These are phyloP conservation scores for Tolypocladium tundrense DNA, from an alignment of 2,329 filamentous ascomycete genomes.

Conservation along the genomic window DNA sequence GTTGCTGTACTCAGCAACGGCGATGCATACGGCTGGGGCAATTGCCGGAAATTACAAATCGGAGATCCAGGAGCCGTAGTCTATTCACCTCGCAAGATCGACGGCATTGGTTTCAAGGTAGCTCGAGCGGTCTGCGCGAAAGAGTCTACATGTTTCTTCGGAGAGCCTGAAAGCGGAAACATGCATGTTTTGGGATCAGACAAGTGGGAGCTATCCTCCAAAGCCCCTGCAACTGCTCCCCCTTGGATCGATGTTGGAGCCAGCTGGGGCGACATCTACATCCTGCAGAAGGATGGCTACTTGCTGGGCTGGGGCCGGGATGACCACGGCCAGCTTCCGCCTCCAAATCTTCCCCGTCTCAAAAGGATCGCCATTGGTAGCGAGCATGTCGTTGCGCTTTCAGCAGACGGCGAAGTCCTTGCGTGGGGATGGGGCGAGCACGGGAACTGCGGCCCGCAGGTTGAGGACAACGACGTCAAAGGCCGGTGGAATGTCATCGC, in stretches of 20 bases:
- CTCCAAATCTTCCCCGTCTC: slow-evolving; percentile 47
- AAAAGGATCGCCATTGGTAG: slow-evolving; percentile 69
- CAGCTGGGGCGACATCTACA: slow-evolving; percentile 74
- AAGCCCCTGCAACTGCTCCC: slow-evolving; percentile 40
- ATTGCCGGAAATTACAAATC: slow-evolving; percentile 74
- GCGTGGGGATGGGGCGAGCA: slow-evolving; percentile 98
- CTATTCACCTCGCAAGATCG: slow-evolving; percentile 51
- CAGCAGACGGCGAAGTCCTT: slow-evolving; percentile 54
- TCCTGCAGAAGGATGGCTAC: slow-evolving; percentile 50
- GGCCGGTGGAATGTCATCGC: slow-evolving; percentile 59
- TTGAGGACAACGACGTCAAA: slow-evolving; percentile 55
- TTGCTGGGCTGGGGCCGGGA: slow-evolving; percentile 72
- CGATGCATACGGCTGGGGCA: slow-evolving; percentile 80
- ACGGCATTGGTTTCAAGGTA: slow-evolving; percentile 49
- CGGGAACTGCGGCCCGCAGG: slow-evolving; percentile 77
- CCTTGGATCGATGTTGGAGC: slow-evolving; percentile 61
- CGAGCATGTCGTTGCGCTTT: slow-evolving; percentile 75
- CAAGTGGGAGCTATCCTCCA: slow-evolving; percentile 57
- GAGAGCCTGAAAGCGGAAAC: slow-evolving; percentile 42
- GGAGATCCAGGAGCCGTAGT: slow-evolving; percentile 47
- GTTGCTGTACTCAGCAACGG: slow-evolving; percentile 66
- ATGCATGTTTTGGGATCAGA: slow-evolving; percentile 62
- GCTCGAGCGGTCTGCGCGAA: slow-evolving; percentile 64
- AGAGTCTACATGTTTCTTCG: slow-evolving; percentile 72
- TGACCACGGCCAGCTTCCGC: slow-evolving; percentile 73